Evolutionary conservation across 192 early-diverging fungal species (phyloP), one percentile per base, ranked within the genome.

Genomic region (Powellomyces hirtus): DNA sequence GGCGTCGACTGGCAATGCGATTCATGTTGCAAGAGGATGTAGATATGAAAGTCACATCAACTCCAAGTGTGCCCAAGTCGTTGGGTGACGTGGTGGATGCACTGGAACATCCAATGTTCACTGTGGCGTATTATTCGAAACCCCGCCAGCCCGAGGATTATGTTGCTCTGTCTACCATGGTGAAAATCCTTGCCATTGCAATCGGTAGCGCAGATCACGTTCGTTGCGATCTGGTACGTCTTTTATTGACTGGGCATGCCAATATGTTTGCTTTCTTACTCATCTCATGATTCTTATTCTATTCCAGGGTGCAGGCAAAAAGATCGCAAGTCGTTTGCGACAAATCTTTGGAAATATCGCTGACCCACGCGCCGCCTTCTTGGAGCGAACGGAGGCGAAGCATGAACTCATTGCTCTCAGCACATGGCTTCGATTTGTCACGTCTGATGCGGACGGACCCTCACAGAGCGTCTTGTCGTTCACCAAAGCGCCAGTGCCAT

Each of bases 371-470:
- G 64, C 51, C 4, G 50, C 64, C 11, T 66, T 27, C 26, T n/a
- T 55, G 29, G 64, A 66, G 38, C 64, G 64, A 10, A 56, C 64
- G 20, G 52, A 56, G 64, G 64, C 64, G 16, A 66, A 66, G 51
- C 64, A 66, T 26, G 64, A 66, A 36, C 35, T 66, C 11, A 20
- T 66, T 5, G 4, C 35, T 10, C 37, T 66, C 14, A 66, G 64
- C 50, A 56, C 51, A 5, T 66, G 51, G 64, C 30, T 66, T 18
- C 64, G 64, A 30, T 56, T 56, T 34, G 53, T 56, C n/a, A 49
- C 46, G n/a, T 18, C 46, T 3, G 5, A 49, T 24, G 4, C 26
- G 46, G 46, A 18, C 16, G 46, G 26, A 24, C 46, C 46, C n/a
- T n/a, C n/a, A n/a, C n/a, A n/a, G n/a, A n/a, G n/a, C n/a, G n/a